These are phyloP conservation scores for Pythium aquatile DNA, from an alignment of 352 stramenopile genomes.

Conservation along the genomic window DNA sequence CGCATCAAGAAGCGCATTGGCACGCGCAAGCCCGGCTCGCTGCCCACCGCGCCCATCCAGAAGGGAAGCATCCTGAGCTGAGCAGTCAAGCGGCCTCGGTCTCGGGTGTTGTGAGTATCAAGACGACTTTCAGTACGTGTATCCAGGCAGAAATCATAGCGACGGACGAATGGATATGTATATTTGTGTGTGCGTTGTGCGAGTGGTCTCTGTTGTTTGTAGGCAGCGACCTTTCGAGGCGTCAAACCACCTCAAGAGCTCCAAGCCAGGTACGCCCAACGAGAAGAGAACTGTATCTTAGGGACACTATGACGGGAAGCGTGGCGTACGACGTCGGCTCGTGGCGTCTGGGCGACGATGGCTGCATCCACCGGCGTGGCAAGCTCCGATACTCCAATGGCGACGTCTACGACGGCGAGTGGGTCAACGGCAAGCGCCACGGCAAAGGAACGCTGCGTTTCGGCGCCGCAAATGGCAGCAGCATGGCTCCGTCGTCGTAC, in stretches of 20 bases:
- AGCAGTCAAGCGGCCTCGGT: neutral
- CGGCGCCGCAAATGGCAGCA: conserved; percentile 26
- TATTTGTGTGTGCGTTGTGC: neutral
- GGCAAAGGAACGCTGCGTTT: conserved; percentile 59
- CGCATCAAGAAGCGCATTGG: conserved; percentile 80
- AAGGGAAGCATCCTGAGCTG: conserved; percentile 58
- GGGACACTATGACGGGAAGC: neutral
- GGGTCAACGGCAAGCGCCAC: conserved; percentile 78
- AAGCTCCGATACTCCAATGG: conserved; percentile 71
- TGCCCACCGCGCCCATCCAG: conserved; percentile 63
- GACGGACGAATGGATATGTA: neutral
- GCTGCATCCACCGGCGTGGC: conserved; percentile 67
- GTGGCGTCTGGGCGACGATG: conserved; percentile 71
- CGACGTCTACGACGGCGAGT: conserved; percentile 85
- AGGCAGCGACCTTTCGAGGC: neutral
- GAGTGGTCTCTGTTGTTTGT: neutral
- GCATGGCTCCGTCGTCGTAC: conserved; percentile 23
- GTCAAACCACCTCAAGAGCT: neutral
- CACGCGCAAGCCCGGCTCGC: conserved; percentile 54
- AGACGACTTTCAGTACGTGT: neutral
- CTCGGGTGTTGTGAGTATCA: neutral
- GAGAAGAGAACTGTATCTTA: no score
- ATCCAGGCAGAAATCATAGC: neutral
- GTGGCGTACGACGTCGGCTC: conserved; percentile 67
- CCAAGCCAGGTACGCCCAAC: no score